A percentile compares a stretch with the other conserved stretches of the same genome.
Evolutionary conservation across 306 rosid genomes (phyloP).

Genomic region (Castanea sativa): DNA sequence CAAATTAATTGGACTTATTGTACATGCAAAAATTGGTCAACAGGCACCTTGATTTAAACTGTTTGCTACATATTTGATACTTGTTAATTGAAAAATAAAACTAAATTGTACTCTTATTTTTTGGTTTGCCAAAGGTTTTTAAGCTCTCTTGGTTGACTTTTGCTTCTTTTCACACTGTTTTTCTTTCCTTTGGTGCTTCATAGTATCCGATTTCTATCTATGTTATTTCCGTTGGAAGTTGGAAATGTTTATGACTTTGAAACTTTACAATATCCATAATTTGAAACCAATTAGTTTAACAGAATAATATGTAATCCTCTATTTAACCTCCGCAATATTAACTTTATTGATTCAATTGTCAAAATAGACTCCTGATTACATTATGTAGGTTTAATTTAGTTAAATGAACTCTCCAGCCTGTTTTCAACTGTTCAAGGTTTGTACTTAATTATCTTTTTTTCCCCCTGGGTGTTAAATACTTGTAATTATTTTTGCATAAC

Average conservation of each 20-base stretch:
- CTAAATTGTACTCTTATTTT: background rate
- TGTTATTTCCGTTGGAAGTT: background rate
- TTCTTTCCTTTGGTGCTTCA: background rate
- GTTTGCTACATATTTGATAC: background rate
- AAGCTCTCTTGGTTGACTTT: background rate
- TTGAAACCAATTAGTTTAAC: background rate
- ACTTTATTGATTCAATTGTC: background rate
- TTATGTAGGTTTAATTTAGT: background rate
- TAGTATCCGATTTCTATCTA: background rate
- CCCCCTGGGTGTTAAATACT: background rate
- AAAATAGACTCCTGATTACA: too few relatives aligned
- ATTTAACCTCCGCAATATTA: background rate
- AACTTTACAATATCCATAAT: background rate
- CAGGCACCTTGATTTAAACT: background rate
- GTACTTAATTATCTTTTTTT: background rate
- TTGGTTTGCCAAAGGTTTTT: background rate
- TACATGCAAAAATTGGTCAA: background rate
- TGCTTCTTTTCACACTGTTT: background rate
- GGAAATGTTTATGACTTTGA: background rate
- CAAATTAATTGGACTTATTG: background rate
- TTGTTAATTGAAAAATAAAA: background rate
- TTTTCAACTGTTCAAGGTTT: constrained; percentile 23
- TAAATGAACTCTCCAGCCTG: background rate
- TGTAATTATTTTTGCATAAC: constrained; percentile 17
- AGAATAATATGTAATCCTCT: background rate